These are phyloP conservation scores for Cryptococcus amylolentus DNA, from an alignment of 1,284 basidiomycete species.

Conservation along the genomic window DNA sequence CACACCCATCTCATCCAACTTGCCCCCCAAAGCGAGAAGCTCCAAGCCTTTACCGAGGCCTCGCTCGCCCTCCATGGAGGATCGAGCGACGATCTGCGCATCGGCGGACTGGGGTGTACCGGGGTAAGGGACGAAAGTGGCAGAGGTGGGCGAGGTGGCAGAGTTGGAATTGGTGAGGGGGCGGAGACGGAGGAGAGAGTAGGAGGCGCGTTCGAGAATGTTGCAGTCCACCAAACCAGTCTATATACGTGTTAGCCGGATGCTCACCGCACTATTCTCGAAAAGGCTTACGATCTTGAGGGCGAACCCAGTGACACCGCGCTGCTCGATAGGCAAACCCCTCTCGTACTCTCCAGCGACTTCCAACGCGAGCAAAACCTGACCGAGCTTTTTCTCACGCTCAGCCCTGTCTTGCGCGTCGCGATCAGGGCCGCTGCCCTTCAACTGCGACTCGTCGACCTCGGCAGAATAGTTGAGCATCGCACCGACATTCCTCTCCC, in stretches of 20 bases:
- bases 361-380: constrained; percentile 70
- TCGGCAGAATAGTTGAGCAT: constrained; percentile 83
- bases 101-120: constrained; percentile 54
- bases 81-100: constrained; percentile 29
- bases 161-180: constrained; percentile 23
- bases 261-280: background rate
- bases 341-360: constrained; percentile 76
- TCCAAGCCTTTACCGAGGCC: constrained; percentile 6
- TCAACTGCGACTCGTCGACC: constrained; percentile 56
- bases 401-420: constrained; percentile 62
- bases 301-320: constrained; percentile 71
- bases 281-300: constrained; percentile 64
- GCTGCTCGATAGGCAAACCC: constrained; percentile 26
- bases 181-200: constrained; percentile 46
- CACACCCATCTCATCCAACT: constrained; percentile 21
- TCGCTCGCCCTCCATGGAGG: background rate
- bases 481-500: constrained; percentile 67
- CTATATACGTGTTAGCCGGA: constrained; percentile 16
- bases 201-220: constrained; percentile 47
- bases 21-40: constrained; percentile 29
- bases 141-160: constrained; percentile 18
- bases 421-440: constrained; percentile 50
- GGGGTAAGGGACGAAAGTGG: constrained; percentile 59
- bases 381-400: constrained; percentile 55
- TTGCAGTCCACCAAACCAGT: constrained; percentile 47